Conservation (phyloP, 2,329 filamentous ascomycete genomes). For the Escovopsis sp. region DNA sequence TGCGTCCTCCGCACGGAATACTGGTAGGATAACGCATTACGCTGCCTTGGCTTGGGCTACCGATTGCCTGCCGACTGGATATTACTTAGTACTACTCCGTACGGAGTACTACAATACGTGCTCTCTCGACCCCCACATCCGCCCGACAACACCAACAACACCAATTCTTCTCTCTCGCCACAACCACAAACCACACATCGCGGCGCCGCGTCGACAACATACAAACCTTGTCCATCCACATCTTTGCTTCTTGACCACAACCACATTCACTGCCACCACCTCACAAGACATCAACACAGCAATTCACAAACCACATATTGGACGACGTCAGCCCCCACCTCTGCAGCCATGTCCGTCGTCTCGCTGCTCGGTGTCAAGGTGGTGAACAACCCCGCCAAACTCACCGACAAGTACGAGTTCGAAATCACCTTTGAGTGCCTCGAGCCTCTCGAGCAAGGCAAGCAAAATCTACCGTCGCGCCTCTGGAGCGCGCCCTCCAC, state of each 20-base stretch:
- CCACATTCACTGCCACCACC: too few relatives aligned
- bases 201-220: background rate
- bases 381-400: conserved; percentile 90
- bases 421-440: conserved; percentile 98
- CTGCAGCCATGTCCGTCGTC: conserved; percentile 69
- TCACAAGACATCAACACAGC: background rate
- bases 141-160: background rate
- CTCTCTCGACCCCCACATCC: background rate
- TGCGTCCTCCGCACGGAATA: too few relatives aligned
- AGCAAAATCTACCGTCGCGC: too few relatives aligned
- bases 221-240: background rate
- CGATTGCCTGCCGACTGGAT: too few relatives aligned
- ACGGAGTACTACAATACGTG: background rate
- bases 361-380: conserved; percentile 92
- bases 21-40: too few relatives aligned
- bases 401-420: conserved; percentile 86
- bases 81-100: background rate
- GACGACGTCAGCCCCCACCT: background rate
- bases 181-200: background rate
- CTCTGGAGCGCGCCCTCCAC: too few relatives aligned
- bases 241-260: background rate
- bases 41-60: too few relatives aligned
- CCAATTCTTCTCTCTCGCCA: background rate
- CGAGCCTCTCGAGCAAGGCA: conserved; percentile 85
- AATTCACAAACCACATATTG: background rate